Conservation (phyloP, 2,329 filamentous ascomycete species). For the Rosellinia necatrix region DNA sequence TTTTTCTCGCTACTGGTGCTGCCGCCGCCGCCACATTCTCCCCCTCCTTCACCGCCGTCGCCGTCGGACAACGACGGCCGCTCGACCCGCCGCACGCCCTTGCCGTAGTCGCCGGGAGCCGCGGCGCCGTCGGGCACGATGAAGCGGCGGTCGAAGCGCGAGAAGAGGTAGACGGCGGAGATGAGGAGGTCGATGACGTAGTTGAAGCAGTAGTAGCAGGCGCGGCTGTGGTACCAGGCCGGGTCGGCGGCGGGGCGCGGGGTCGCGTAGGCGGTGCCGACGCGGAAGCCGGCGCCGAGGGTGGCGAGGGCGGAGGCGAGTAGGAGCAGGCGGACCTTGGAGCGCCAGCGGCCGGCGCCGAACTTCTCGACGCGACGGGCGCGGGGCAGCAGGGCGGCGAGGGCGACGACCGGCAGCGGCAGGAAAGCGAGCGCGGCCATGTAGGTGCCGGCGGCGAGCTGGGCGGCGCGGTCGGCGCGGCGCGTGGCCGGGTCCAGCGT, state of each 20-base stretch:
- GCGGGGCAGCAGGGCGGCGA: constrained; percentile 54
- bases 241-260: constrained; percentile 56
- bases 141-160: constrained; percentile 76
- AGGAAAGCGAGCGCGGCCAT: constrained; percentile 67
- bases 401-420: constrained; percentile 52
- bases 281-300: constrained; percentile 71
- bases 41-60: not conserved
- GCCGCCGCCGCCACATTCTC: not conserved
- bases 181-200: constrained; percentile 75
- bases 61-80: not conserved
- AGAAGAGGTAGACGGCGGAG: constrained; percentile 67
- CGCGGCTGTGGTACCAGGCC: constrained; percentile 72
- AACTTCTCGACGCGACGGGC: constrained; percentile 58
- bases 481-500: constrained; percentile 59
- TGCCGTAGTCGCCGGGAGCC: constrained; percentile 56
- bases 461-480: constrained; percentile 62
- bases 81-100: constrained; percentile 9
- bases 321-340: constrained; percentile 69
- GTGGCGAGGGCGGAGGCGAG: constrained; percentile 63
- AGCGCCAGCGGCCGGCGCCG: constrained; percentile 67
- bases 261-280: constrained; percentile 61
- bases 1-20: constrained; percentile 8
- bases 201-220: constrained; percentile 80
- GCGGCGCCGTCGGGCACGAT: constrained; percentile 72
- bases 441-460: constrained; percentile 65